Evolutionary conservation across 2,329 filamentous ascomycete genomes (phyloP).

Genomic region (Fusarium vanettenii): DNA sequence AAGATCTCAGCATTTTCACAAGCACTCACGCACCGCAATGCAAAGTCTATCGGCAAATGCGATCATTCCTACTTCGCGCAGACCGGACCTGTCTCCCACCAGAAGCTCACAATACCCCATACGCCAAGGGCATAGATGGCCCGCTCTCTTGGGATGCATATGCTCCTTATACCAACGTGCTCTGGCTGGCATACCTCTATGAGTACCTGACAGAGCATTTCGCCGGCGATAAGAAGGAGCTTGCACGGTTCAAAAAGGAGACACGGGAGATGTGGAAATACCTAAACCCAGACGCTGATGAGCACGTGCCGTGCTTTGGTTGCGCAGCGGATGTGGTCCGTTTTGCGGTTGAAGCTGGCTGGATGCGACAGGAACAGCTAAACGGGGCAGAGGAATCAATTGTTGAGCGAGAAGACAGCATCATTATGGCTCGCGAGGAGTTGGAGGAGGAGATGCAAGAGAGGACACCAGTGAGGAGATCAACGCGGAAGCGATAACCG

Average conservation of each 20-base stretch:
- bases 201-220: constrained; percentile 63
- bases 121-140: constrained; percentile 58
- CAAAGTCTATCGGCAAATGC: constrained; percentile 71
- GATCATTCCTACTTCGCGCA: constrained; percentile 65
- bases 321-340: constrained; percentile 67
- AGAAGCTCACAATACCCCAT: constrained; percentile 58
- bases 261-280: constrained; percentile 67
- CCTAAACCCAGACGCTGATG: constrained; percentile 62
- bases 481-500: constrained; percentile 33
- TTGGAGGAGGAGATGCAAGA: constrained; percentile 30
- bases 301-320: constrained; percentile 61
- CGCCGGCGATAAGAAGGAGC: constrained; percentile 57
- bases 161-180: constrained; percentile 71
- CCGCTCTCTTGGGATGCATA: constrained; percentile 66
- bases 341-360: constrained; percentile 68
- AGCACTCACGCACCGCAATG: constrained; percentile 71
- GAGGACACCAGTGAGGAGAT: constrained; percentile 40
- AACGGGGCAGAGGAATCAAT: constrained; percentile 51
- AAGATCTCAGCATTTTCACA: constrained; percentile 69
- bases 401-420: constrained; percentile 55
- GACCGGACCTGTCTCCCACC: constrained; percentile 64
- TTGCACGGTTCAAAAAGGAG: constrained; percentile 58
- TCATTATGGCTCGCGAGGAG: constrained; percentile 50
- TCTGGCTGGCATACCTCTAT: constrained; percentile 74
- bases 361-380: constrained; percentile 66